A percentile compares a stretch with the other conserved stretches of the same genome.
These are phyloP conservation scores for Fagus crenata DNA, from an alignment of 306 rosid species.

Conservation along the genomic window DNA sequence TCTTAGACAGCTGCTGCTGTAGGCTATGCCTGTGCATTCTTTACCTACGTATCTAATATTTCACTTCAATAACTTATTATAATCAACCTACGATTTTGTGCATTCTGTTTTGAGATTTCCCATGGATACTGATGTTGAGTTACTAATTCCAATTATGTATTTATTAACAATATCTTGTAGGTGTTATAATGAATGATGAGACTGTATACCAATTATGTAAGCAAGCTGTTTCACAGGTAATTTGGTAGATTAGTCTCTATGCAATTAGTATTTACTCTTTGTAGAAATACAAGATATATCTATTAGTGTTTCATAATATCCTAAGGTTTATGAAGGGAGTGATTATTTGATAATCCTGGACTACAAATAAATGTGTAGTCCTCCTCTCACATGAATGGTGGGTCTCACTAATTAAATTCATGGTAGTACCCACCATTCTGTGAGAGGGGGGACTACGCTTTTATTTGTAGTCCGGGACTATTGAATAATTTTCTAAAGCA, in stretches of 20 bases:
- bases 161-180: constrained; percentile 47
- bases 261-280: constrained; percentile 16
- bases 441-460: no score
- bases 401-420: no score
- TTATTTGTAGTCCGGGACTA: no score
- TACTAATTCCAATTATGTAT: constrained; percentile 23
- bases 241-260: constrained; percentile 17
- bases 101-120: not conserved
- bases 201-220: constrained; percentile 90
- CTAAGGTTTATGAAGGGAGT: not conserved
- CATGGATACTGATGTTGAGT: constrained; percentile 14
- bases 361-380: no score
- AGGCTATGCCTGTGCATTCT: not conserved
- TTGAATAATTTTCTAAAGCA: no score
- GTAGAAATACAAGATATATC: constrained; percentile 1
- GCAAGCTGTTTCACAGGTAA: constrained; percentile 98
- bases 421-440: no score
- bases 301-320: not conserved
- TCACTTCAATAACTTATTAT: not conserved
- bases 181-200: constrained; percentile 95
- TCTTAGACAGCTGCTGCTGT: not conserved
- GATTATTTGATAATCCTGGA: no score
- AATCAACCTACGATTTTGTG: not conserved
- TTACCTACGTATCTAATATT: not conserved
- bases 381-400: no score